A percentile compares a stretch with the other conserved stretches of the same genome.
These are phyloP conservation scores for Pseudonectria buxi DNA, from an alignment of 2,329 filamentous ascomycete genomes.

Conservation along the genomic window DNA sequence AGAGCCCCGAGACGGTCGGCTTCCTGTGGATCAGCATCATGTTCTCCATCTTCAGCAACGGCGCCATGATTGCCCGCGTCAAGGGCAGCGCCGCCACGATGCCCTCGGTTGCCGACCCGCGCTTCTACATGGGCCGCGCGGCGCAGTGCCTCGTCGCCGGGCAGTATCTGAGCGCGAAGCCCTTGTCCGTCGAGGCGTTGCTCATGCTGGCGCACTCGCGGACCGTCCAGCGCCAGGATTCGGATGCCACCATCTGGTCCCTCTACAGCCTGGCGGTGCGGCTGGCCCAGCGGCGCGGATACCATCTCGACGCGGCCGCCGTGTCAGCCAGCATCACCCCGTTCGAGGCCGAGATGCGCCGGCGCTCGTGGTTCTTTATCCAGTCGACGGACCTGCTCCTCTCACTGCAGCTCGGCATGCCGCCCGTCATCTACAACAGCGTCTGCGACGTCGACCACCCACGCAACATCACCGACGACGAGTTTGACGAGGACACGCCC, in stretches of 20 bases:
- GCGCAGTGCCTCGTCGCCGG: slow-evolving; percentile 42
- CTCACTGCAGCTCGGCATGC: slow-evolving; percentile 47
- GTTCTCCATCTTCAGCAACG: slow-evolving; percentile 39
- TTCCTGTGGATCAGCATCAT: slow-evolving; percentile 46
- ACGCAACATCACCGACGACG: slow-evolving; percentile 41
- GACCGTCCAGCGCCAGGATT: slow-evolving; percentile 34
- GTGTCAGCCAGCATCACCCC: slow-evolving; percentile 35
- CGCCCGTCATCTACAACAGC: slow-evolving; percentile 41
- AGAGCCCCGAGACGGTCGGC: slow-evolving; percentile 29
- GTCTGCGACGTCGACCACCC: slow-evolving; percentile 41
- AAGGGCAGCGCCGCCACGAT: slow-evolving; percentile 21
- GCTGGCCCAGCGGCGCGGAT: slow-evolving; percentile 45
- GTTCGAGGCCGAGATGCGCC: slow-evolving; percentile 46
- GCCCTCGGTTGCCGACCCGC: slow-evolving; percentile 17
- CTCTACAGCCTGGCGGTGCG: slow-evolving; percentile 40
- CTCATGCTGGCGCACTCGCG: slow-evolving; percentile 39
- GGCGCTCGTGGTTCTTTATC: slow-evolving; percentile 41
- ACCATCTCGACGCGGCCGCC: slow-evolving; percentile 41
- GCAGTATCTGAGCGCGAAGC: slow-evolving; percentile 37
- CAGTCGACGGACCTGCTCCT: slow-evolving; percentile 42
- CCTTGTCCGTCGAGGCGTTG: slow-evolving; percentile 43
- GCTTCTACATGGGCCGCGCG: slow-evolving; percentile 30
- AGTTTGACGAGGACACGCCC: slow-evolving; percentile 42
- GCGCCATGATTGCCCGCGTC: slow-evolving; percentile 28
- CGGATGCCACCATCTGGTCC: slow-evolving; percentile 40